These are phyloP conservation scores for Lentinula novae-zelandiae DNA, from an alignment of 1,284 basidiomycete species.

Conservation along the genomic window DNA sequence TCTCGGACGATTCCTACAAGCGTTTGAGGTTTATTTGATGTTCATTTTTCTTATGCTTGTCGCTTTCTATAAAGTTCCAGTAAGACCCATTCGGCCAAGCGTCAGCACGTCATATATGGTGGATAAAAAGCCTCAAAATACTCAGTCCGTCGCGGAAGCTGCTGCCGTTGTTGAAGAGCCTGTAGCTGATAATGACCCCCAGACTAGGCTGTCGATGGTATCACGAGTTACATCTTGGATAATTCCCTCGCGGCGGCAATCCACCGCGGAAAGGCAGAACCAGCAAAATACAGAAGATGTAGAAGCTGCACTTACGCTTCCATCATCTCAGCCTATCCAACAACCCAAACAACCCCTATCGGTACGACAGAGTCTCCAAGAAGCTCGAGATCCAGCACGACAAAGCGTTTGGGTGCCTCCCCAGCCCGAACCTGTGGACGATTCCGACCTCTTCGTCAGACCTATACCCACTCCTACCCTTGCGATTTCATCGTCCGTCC, in stretches of 20 bases:
- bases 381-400: neutral
- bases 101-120: slow-evolving; percentile 16
- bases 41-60: slow-evolving; percentile 53
- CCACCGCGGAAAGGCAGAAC: neutral
- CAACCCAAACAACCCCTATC: neutral
- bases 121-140: slow-evolving; percentile 15
- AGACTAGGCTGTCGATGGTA: slow-evolving; percentile 12
- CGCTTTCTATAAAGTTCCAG: slow-evolving; percentile 40
- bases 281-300: neutral
- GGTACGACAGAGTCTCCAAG: neutral
- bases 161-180: neutral
- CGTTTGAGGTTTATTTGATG: slow-evolving; percentile 60
- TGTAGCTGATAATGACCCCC: neutral
- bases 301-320: neutral
- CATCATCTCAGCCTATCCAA: neutral
- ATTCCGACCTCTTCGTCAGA: neutral
- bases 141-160: neutral
- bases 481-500: neutral
- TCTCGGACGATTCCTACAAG: slow-evolving; percentile 68
- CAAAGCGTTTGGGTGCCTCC: neutral
- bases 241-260: slow-evolving; percentile 3
- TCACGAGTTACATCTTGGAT: slow-evolving; percentile 34
- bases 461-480: neutral
- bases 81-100: slow-evolving; percentile 12
- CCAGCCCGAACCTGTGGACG: neutral